Evolutionary conservation across 148 eudicot species (phyloP).

Genomic region (Diospyros kaki): DNA sequence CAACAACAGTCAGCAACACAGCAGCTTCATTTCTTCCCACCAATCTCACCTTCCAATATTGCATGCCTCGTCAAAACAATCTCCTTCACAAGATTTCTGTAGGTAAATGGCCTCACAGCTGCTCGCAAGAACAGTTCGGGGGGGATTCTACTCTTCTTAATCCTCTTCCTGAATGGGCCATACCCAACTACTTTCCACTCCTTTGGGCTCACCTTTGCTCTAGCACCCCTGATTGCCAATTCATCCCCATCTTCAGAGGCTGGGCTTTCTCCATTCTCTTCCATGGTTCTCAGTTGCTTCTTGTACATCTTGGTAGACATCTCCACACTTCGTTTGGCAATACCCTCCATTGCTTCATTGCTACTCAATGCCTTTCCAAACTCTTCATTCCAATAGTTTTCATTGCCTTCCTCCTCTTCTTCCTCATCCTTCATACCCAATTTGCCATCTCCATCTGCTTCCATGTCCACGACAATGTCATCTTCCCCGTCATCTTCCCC

Average conservation of each 20-base stretch:
- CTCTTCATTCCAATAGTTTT: constrained; percentile 69
- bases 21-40: constrained; percentile 21
- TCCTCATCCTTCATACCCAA: constrained; percentile 41
- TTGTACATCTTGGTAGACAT: constrained; percentile 37
- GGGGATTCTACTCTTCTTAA: constrained; percentile 78
- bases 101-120: constrained; percentile 84
- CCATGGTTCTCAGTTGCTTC: constrained; percentile 38
- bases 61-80: constrained; percentile 82
- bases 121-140: constrained; percentile 80
- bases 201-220: constrained; percentile 60
- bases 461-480: constrained; percentile 38
- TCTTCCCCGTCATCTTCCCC: constrained; percentile 29
- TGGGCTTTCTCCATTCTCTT: constrained; percentile 21
- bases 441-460: constrained; percentile 39
- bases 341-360: constrained; percentile 74
- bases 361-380: constrained; percentile 69
- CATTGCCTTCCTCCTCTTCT: constrained; percentile 63
- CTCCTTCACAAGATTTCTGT: constrained; percentile 90
- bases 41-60: constrained; percentile 79
- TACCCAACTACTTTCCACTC: constrained; percentile 69
- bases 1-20: too few species aligned
- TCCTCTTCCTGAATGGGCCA: constrained; percentile 64
- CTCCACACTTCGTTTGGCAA: constrained; percentile 48
- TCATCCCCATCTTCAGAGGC: constrained; percentile 41
- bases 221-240: constrained; percentile 36